A percentile compares a stretch with the other conserved stretches of the same genome.
phyloP scores from a whole-genome alignment of 2,329 filamentous ascomycete species.

The Verticillium albo-atrum region DNA sequence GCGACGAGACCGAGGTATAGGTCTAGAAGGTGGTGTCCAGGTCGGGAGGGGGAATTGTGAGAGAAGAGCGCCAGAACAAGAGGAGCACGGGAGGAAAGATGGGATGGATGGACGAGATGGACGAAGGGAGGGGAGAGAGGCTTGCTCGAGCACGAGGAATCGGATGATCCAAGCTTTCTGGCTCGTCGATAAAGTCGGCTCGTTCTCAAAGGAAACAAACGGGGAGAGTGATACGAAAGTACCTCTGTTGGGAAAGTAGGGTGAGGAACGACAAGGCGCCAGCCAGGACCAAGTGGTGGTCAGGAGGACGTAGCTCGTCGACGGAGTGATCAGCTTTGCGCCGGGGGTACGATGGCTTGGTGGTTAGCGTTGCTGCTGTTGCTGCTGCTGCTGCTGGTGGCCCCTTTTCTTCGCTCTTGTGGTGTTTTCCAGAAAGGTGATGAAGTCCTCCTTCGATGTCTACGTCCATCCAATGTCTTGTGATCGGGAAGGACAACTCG shows the following conservation, averaged over 20 bases:
- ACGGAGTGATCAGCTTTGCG: neutral
- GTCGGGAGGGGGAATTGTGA: neutral
- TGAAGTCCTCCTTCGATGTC: neutral
- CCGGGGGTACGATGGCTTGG: neutral
- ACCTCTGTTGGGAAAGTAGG: neutral
- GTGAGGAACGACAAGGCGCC: neutral
- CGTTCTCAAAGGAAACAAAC: neutral
- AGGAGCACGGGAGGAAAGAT: neutral
- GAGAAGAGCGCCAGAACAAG: neutral
- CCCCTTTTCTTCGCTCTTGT: neutral
- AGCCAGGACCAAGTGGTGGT: neutral
- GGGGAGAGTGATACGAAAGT: neutral
- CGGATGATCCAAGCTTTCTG: constrained; percentile 2
- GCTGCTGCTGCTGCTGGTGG: too few species aligned
- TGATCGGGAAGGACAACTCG: neutral
- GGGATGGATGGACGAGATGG: neutral
- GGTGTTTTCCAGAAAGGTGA: neutral
- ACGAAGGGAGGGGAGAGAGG: neutral
- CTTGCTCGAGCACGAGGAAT: constrained; percentile 2
- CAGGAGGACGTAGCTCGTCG: neutral
- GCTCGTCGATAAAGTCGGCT: neutral
- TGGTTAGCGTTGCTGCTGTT: neutral
- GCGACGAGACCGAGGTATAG: neutral
- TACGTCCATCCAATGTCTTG: neutral
- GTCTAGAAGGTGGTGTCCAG: neutral